A percentile compares a stretch with the other conserved stretches of the same genome.
Evolutionary conservation across 495 filamentous ascomycete species (phyloP).

Genomic region (Articulospora tetracladia): DNA sequence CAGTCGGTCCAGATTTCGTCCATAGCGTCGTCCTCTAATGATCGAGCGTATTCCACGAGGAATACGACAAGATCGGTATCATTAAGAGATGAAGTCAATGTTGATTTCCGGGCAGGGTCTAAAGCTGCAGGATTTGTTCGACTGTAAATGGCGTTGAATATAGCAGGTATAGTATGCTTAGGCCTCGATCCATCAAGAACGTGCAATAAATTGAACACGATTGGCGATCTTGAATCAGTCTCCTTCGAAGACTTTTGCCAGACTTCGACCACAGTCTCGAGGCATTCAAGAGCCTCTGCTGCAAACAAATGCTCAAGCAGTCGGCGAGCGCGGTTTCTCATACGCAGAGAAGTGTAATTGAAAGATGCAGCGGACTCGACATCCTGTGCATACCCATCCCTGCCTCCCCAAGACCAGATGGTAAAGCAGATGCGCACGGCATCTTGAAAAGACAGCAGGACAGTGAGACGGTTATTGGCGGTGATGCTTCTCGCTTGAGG

Average conservation of each 20-base stretch:
- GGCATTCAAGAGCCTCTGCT: conserved; percentile 89
- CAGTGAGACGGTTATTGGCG: conserved; percentile 91
- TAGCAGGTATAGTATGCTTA: conserved; percentile 89
- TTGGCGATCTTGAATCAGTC: conserved; percentile 33
- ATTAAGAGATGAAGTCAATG: conserved; percentile 74
- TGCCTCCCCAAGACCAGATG: conserved; percentile 91
- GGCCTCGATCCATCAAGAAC: conserved; percentile 89
- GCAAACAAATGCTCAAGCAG: conserved; percentile 90
- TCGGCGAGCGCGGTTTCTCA: conserved; percentile 83
- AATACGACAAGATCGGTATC: conserved; percentile 84
- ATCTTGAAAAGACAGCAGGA: conserved; percentile 95
- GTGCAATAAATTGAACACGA: conserved; percentile 80
- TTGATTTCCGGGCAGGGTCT: conserved; percentile 77
- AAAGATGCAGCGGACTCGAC: conserved; percentile 74
- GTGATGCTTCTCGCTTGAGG: conserved; percentile 69
- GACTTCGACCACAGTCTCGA: conserved; percentile 83
- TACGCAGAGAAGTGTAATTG: conserved; percentile 79
- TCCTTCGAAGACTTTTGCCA: conserved; percentile 51
- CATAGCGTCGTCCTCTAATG: conserved; percentile 96
- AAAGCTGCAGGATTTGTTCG: conserved; percentile 80
- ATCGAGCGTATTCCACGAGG: conserved; percentile 80
- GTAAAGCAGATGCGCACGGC: conserved; percentile 84
- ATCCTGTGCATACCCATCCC: conserved; percentile 55
- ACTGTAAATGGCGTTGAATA: conserved; percentile 96
- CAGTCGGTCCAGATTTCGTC: conserved; percentile 98